Evolutionary conservation across 805 yeast species (phyloP).

Genomic region (Cyberlindnera amylophila): DNA sequence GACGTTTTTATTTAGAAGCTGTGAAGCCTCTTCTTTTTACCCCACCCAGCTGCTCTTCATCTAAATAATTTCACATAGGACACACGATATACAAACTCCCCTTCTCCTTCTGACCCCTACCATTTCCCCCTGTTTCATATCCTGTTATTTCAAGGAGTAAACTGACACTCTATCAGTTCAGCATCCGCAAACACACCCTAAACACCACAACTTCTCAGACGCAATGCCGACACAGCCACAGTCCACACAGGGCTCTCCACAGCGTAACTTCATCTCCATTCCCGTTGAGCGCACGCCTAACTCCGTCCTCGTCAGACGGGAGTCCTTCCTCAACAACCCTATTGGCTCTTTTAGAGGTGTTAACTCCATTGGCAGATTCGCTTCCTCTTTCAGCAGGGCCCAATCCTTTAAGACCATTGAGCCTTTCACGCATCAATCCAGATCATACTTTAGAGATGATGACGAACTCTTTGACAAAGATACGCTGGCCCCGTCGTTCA

Average conservation of each 20-base stretch:
- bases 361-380: constrained; percentile 73
- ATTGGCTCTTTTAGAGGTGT: constrained; percentile 60
- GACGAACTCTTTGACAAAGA: constrained; percentile 70
- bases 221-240: neutral
- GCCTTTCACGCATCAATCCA: constrained; percentile 34
- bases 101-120: no score
- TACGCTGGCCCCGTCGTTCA: constrained; percentile 58
- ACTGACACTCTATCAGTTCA: no score
- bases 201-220: no score
- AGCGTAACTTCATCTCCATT: constrained; percentile 14
- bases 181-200: no score
- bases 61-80: no score
- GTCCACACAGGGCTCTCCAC: constrained; percentile 8
- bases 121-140: no score
- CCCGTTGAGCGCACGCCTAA: constrained; percentile 19
- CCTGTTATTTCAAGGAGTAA: no score
- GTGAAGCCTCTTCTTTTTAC: no score
- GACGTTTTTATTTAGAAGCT: no score
- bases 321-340: constrained; percentile 40
- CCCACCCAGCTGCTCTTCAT: no score
- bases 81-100: no score
- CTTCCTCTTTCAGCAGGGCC: constrained; percentile 75
- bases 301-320: constrained; percentile 30
- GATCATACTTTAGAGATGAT: constrained; percentile 61
- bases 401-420: constrained; percentile 64